Evolutionary conservation across 164 flowering plant genomes (phyloP).

Genomic region (Aristolochia contorta): DNA sequence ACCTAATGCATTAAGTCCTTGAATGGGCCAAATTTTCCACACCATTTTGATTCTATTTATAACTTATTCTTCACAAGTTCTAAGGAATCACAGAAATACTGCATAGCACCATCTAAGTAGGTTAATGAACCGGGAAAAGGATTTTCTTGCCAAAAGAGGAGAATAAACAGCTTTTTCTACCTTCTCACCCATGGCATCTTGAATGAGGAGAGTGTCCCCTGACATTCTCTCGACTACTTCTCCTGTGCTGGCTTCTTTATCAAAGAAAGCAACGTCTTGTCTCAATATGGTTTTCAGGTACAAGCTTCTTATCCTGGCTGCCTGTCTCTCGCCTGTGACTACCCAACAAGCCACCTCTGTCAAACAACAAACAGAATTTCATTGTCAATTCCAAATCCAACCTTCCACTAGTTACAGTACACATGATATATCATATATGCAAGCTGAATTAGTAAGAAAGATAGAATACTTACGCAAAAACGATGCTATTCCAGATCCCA

Average conservation of each 20-base stretch:
- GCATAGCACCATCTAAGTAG: no score
- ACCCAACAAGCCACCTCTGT: slow-evolving; percentile 61
- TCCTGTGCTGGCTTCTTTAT: slow-evolving; percentile 52
- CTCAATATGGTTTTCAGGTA: slow-evolving; percentile 46
- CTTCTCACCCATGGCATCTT: slow-evolving; percentile 68
- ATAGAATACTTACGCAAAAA: slow-evolving; percentile 8
- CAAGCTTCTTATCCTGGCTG: slow-evolving; percentile 35
- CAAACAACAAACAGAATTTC: background rate
- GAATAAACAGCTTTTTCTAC: slow-evolving; percentile 10
- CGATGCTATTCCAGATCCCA: slow-evolving; percentile 6
- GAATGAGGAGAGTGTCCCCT: slow-evolving; percentile 59
- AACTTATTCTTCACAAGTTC: background rate
- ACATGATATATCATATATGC: no score
- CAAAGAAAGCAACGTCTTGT: slow-evolving; percentile 59
- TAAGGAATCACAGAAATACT: no score
- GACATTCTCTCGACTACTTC: slow-evolving; percentile 70
- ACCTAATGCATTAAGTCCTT: no score
- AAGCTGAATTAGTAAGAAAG: background rate
- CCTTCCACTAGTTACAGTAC: background rate
- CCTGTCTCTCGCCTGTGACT: slow-evolving; percentile 52
- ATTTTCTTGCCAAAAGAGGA: background rate
- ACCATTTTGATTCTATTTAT: background rate
- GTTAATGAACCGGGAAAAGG: background rate
- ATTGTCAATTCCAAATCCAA: background rate
- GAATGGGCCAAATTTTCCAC: no score